Percentiles rank a stretch among this genome's conserved stretches.
Conservation (phyloP, 2,329 filamentous ascomycete genomes). For the Cytospora schulzeri region DNA sequence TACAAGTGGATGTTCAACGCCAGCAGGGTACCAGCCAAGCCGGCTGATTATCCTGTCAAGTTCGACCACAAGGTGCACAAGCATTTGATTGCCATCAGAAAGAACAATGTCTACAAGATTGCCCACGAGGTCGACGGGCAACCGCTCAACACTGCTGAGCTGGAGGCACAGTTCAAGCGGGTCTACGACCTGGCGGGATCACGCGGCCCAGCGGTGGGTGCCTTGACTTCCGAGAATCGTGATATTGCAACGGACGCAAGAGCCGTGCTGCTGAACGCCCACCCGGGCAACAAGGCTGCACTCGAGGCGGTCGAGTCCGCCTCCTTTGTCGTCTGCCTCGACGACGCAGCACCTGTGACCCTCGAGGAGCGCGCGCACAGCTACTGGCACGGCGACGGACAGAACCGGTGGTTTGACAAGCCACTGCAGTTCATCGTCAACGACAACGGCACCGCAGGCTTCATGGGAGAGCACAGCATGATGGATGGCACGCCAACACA, state of each 20-base stretch:
- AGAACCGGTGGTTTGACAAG: conserved; percentile 98
- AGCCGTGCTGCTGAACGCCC: conserved; percentile 72
- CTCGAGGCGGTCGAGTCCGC: conserved; percentile 84
- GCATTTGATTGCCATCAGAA: conserved; percentile 87
- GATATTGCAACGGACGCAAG: conserved; percentile 90
- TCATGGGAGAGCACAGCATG: conserved; percentile 99
- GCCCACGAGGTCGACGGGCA: conserved; percentile 77
- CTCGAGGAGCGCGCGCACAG: conserved; percentile 92
- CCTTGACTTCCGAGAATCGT: conserved; percentile 88
- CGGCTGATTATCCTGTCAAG: conserved; percentile 81
- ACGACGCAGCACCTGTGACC: conserved; percentile 88
- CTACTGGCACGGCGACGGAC: conserved; percentile 98
- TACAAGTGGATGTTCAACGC: conserved; percentile 99
- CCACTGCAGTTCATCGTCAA: conserved; percentile 97
- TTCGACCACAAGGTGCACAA: conserved; percentile 74
- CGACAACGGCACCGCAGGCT: conserved; percentile 95
- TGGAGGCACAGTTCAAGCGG: conserved; percentile 84
- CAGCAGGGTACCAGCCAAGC: conserved; percentile 79
- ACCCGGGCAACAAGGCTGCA: conserved; percentile 74
- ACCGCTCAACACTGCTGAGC: conserved; percentile 84
- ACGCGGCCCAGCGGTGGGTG: conserved; percentile 73
- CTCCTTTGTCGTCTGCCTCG: conserved; percentile 89
- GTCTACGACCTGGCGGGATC: conserved; percentile 73
- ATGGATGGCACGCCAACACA: conserved; percentile 99
- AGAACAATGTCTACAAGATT: conserved; percentile 98